Percentiles rank a stretch among this genome's conserved stretches.
These are phyloP conservation scores for Elaeis guineensis DNA, from an alignment of 176 grass and related monocot species.

Conservation along the genomic window DNA sequence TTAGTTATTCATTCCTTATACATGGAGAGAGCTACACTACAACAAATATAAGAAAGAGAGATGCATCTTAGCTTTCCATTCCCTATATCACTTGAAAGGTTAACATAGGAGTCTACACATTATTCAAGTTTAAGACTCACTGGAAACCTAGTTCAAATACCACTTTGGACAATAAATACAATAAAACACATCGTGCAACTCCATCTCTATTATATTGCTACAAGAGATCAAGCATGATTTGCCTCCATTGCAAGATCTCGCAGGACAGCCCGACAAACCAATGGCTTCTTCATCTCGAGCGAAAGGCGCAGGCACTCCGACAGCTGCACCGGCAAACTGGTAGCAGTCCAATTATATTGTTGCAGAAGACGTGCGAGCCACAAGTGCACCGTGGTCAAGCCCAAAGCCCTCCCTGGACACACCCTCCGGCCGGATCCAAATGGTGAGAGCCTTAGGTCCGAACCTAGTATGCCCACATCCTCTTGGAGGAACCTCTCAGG, in stretches of 20 bases:
- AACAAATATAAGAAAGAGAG: too few relatives aligned
- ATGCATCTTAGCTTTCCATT: too few relatives aligned
- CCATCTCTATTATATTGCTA: too few relatives aligned
- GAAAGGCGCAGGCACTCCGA: slow-evolving; percentile 20
- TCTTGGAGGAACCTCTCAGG: slow-evolving; percentile 19
- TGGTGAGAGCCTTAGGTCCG: slow-evolving; percentile 15
- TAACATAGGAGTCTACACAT: too few relatives aligned
- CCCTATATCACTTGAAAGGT: too few relatives aligned
- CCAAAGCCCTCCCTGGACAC: slow-evolving; percentile 30
- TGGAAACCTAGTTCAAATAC: too few relatives aligned
- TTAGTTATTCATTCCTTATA: too few relatives aligned
- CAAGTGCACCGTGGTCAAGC: slow-evolving; percentile 7
- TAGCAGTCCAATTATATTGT: slow-evolving; percentile 1
- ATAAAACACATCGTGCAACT: too few relatives aligned
- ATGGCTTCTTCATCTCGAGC: slow-evolving; percentile 37
- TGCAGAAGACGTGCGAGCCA: slow-evolving; percentile 20
- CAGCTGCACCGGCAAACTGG: neutral
- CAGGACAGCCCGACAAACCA: slow-evolving; percentile 5
- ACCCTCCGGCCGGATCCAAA: slow-evolving; percentile 30
- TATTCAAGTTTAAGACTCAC: too few relatives aligned
- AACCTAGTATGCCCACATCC: slow-evolving; percentile 7
- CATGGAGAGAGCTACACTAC: too few relatives aligned
- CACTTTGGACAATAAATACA: too few relatives aligned
- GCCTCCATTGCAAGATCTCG: neutral
- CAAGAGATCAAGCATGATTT: too few relatives aligned